Evolutionary conservation across 1,284 basidiomycete species (phyloP).

Genomic region (Fomitiporia mediterranea): DNA sequence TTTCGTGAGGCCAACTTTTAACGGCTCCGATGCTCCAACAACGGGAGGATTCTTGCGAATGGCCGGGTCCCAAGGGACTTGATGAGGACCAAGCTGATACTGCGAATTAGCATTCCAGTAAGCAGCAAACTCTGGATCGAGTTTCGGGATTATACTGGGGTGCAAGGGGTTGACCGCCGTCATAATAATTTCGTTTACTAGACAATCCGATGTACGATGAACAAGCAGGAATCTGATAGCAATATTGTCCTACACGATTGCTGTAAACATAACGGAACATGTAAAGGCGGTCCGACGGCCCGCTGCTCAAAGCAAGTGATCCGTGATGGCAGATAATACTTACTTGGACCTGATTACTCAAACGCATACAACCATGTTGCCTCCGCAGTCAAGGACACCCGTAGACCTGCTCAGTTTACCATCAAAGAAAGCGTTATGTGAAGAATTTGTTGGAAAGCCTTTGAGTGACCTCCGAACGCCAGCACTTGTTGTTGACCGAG

Average conservation of each 20-base stretch:
- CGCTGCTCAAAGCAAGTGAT: background rate
- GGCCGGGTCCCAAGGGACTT: conserved; percentile 53
- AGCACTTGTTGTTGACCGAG: conserved; percentile 71
- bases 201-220: background rate
- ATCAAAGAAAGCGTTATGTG: conserved; percentile 50
- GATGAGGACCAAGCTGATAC: conserved; percentile 45
- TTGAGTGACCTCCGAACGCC: conserved; percentile 68
- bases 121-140: conserved; percentile 59
- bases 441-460: conserved; percentile 57
- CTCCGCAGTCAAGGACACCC: conserved; percentile 35
- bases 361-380: conserved; percentile 26
- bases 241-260: background rate
- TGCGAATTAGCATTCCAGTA: conserved; percentile 53
- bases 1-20: conserved; percentile 46
- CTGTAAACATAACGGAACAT: background rate
- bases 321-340: too few relatives aligned
- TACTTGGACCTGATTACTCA: too few relatives aligned
- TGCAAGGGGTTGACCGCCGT: conserved; percentile 46
- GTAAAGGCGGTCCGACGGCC: background rate
- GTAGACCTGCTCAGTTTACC: conserved; percentile 39
- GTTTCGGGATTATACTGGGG: conserved; percentile 46
- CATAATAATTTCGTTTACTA: conserved; percentile 23
- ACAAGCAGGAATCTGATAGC: background rate
- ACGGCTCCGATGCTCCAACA: conserved; percentile 49
- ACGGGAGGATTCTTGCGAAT: conserved; percentile 51